Evolutionary conservation across 192 early-diverging fungal species (phyloP).

Genomic region (Radiomyces spectabilis): DNA sequence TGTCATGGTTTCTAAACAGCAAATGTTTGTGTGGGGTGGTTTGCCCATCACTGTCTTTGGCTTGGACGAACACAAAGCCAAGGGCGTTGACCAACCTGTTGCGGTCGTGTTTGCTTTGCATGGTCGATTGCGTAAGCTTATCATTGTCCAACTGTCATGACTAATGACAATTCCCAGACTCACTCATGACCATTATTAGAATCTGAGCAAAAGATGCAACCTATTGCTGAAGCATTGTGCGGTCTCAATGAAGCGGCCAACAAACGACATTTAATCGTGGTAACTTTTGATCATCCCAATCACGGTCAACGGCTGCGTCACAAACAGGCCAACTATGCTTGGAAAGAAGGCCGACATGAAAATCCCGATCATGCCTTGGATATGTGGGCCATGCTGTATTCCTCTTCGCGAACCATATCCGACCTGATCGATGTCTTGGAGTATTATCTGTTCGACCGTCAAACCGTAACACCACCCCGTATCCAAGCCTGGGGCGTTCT

Average conservation of each 20-base stretch:
- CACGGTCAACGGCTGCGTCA: slow-evolving; percentile 38
- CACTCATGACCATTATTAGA: too few species aligned
- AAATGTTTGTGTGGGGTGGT: too few species aligned
- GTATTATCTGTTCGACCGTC: slow-evolving; percentile 26
- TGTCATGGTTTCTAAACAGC: too few species aligned
- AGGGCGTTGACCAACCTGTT: slow-evolving; percentile 1
- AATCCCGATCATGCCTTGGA: slow-evolving; percentile 39
- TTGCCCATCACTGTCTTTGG: slow-evolving; percentile 16
- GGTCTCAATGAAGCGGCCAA: not conserved
- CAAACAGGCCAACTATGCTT: slow-evolving; percentile 24
- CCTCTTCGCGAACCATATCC: slow-evolving; percentile 33
- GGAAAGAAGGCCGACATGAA: slow-evolving; percentile 20
- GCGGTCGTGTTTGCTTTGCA: slow-evolving; percentile 24
- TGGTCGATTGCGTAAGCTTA: slow-evolving; percentile 23
- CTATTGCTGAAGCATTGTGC: slow-evolving; percentile 7
- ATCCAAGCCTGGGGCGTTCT: slow-evolving; percentile 37
- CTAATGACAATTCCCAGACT: too few species aligned
- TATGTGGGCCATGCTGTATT: slow-evolving; percentile 35
- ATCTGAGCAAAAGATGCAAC: slow-evolving; percentile 9
- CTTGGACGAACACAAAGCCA: slow-evolving; percentile 14
- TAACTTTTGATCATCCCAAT: slow-evolving; percentile 47
- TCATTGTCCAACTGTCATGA: too few species aligned
- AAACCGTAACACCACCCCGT: too few species aligned
- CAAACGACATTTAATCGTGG: slow-evolving; percentile 22
- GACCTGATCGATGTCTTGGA: slow-evolving; percentile 42